Base-by-base conservation (phyloP, 345 rosid genomes). In the Linum usitatissimum region DNA sequence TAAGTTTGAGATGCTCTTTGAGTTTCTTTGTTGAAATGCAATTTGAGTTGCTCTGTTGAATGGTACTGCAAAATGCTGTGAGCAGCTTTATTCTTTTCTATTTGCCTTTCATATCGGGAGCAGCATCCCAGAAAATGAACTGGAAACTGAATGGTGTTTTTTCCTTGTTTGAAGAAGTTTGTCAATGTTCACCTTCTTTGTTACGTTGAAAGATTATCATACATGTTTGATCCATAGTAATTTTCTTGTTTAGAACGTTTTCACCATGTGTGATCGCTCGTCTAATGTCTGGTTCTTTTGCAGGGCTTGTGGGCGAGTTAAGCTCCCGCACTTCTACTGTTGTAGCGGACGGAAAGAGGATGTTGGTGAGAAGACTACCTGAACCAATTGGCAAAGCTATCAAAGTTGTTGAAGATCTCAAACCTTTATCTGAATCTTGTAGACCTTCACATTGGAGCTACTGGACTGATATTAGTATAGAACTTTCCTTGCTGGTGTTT, bases 281-380 rank as follows among this genome's bases (percentile, higher is more conserved):
- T 45, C 5, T 7, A 34, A 34, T 45, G 14, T 45, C 15, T 19
- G 64, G 18, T 20, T 57, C 30, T 36, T 51, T 57, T 56, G 51
- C 80, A 90, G 97, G 94, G 74, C 80, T 60, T 93, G 99, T 40
- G 96, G 94, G 49, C 75, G 88, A 60, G 94, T 84, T 8, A 93
- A 90, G 83, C 78, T 93, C 63, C 99, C 91, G 0, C 97, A 93
- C 81, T 93, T 90, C 71, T 90, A 68, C 71, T 90, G 99, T 74
- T 93, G 99, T 88, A 87, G 97, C 53, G 97, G 99, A 54, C 94
- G 82, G 61, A 78, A 83, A 30, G 76, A 63, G 61, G 36, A 64
- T n/a, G 12, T 51, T 12, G 66, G 57, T 5, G 76, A 64, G 53
- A 60, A 57, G 68, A 64, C 34, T 54, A 64, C 23, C 21, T 45